These are phyloP conservation scores for Dendrobium nobile DNA, from an alignment of 106 monocot genomes.

Conservation along the genomic window DNA sequence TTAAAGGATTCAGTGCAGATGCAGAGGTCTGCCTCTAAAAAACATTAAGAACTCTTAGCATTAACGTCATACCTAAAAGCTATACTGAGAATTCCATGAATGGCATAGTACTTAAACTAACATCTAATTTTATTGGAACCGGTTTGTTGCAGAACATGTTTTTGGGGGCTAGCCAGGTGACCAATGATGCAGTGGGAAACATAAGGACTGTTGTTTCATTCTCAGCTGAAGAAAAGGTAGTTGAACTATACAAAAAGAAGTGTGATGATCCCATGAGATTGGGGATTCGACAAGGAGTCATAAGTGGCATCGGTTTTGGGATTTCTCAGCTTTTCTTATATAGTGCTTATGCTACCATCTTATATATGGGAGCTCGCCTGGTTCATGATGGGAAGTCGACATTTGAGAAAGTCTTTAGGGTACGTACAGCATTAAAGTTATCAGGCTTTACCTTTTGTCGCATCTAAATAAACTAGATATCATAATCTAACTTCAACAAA, in stretches of 20 bases:
- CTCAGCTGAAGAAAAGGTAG: conserved; percentile 15
- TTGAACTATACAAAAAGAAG: conserved; percentile 8
- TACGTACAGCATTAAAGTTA: background rate
- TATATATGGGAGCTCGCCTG: background rate
- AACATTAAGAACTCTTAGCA: background rate
- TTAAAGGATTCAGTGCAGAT: conserved; percentile 11
- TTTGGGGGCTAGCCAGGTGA: conserved; percentile 6
- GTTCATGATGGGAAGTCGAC: background rate
- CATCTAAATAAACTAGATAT: background rate
- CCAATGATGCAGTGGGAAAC: conserved; percentile 11
- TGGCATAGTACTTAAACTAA: background rate
- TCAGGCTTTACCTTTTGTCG: background rate
- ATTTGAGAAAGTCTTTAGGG: conserved; percentile 6
- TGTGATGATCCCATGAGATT: conserved; percentile 3
- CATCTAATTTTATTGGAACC: background rate
- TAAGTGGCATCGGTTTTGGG: conserved; percentile 8
- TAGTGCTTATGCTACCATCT: conserved; percentile 6
- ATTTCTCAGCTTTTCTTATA: conserved; percentile 1
- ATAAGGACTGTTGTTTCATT: conserved; percentile 13
- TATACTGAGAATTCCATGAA: background rate
- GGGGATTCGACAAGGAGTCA: conserved; percentile 8
- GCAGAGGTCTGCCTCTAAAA: conserved; percentile 1
- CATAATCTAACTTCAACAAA: background rate
- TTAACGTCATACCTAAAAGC: background rate
- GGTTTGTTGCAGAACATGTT: conserved; percentile 1